Percentiles rank a stretch among this genome's conserved stretches.
Evolutionary conservation across 2,329 filamentous ascomycete species (phyloP).

Genomic region (Colletotrichum spaethianum): DNA sequence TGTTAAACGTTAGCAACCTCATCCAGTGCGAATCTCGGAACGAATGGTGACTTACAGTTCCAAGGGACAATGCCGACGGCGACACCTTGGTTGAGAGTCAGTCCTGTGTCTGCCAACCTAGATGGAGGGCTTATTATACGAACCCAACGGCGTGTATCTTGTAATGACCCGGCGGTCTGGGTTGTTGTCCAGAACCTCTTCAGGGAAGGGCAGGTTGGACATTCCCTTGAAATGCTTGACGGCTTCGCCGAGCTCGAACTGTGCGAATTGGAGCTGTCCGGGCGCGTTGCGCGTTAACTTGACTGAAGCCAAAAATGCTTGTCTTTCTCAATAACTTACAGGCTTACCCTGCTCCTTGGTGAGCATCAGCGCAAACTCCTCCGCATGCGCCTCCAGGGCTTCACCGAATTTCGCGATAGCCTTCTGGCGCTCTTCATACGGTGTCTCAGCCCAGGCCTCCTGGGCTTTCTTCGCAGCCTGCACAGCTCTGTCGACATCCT

Average conservation of each 20-base stretch:
- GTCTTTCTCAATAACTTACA: slow-evolving; percentile 24
- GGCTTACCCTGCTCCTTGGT: slow-evolving; percentile 45
- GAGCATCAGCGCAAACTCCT: slow-evolving; percentile 38
- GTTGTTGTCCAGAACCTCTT: slow-evolving; percentile 42
- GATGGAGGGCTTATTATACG: slow-evolving; percentile 35
- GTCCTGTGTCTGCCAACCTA: slow-evolving; percentile 30
- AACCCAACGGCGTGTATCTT: slow-evolving; percentile 55
- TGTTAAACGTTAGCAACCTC: slow-evolving; percentile 8
- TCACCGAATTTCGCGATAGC: slow-evolving; percentile 43
- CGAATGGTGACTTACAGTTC: slow-evolving; percentile 70
- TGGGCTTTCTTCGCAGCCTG: slow-evolving; percentile 60
- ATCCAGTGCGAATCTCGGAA: slow-evolving; percentile 48
- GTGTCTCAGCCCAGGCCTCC: slow-evolving; percentile 55
- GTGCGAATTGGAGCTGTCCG: slow-evolving; percentile 27
- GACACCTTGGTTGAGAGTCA: slow-evolving; percentile 47
- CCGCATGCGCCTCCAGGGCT: slow-evolving; percentile 37
- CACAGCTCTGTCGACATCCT: slow-evolving; percentile 67
- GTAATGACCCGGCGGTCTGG: slow-evolving; percentile 49
- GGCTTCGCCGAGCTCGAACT: slow-evolving; percentile 32
- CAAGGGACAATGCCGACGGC: slow-evolving; percentile 65
- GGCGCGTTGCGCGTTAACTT: not conserved
- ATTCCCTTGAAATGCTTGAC: slow-evolving; percentile 33
- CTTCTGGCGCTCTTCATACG: slow-evolving; percentile 50
- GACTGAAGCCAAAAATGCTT: not conserved
- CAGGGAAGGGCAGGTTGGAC: slow-evolving; percentile 27